Base-by-base conservation (phyloP, 2,329 filamentous ascomycete species). In the Clonostachys solani region DNA sequence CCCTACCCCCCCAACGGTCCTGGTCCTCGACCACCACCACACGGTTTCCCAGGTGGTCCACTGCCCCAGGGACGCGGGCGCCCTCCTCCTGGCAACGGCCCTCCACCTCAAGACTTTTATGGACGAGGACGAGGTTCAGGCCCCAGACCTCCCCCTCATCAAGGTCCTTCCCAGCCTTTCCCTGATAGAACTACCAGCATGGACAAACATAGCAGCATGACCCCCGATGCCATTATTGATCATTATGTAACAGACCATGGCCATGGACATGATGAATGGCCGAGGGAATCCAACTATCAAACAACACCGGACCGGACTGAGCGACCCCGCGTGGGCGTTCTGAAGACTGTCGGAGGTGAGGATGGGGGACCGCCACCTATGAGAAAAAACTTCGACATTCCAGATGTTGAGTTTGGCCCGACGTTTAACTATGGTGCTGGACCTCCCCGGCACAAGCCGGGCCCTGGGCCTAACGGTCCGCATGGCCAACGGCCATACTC, bases 391-490 rank as follows among this genome's bases (percentile, higher is more conserved):
- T 73, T 79, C 19, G 75, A 81, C 48, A 83, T 95, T 50, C 89
- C 89, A 1, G 69, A 77, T 5, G 80, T 96, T 52, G 85, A 96
- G 63, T 96, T 96, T 66, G 92, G 92, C 0, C 89, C 86, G 6
- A 96, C 92, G 0, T 70, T 89, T 56, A 85, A 87, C 50, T 86
- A 90, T 48, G 67, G 61, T 34, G 69, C 66, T 12, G 52, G 57
- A 41, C 61, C 16, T 49, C 65, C n/a, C 52, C 61, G 3, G 54
- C 62, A 52, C 35, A 48, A 47, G 12, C 50, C 50, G 13, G 50
- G 47, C 3, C 52, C 49, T 12, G 43, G 42, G 23, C 35, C 42
- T 41, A 40, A 16, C 33, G 40, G 43, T 43, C 19, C 45, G 29
- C 19, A 6, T 8, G 42, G 42, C 41, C 60, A 59, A 5, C 58